These are phyloP conservation scores for Colletotrichum godetiae DNA, from an alignment of 2,329 filamentous ascomycete species.

Conservation along the genomic window DNA sequence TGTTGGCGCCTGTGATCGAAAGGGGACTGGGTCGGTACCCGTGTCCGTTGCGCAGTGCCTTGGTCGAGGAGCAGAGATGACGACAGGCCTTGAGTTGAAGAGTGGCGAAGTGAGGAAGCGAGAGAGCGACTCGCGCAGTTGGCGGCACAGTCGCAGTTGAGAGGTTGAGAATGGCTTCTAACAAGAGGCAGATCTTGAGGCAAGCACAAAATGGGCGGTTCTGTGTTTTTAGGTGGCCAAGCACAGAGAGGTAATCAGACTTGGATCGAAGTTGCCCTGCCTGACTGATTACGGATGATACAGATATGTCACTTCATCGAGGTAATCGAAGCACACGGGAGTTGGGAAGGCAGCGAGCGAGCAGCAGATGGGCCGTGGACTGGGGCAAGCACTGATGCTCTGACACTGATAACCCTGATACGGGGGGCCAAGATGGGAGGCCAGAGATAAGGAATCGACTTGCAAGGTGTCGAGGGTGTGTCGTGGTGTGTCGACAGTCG, in stretches of 20 bases:
- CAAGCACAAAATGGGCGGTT: background rate
- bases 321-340: background rate
- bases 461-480: background rate
- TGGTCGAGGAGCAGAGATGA: slow-evolving; percentile 6
- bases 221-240: slow-evolving; percentile 19
- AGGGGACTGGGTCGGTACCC: background rate
- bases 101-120: background rate
- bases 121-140: background rate
- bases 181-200: background rate
- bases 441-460: slow-evolving; percentile 9
- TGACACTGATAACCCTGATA: slow-evolving; percentile 4
- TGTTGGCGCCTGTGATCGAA: background rate
- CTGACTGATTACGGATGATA: slow-evolving; percentile 3
- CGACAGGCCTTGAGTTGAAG: background rate
- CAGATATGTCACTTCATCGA: slow-evolving; percentile 11
- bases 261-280: background rate
- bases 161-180: background rate
- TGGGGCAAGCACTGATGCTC: background rate
- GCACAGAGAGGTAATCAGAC: background rate
- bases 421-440: slow-evolving; percentile 9
- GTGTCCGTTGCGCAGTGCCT: background rate
- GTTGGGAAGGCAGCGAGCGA: background rate
- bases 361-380: background rate
- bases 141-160: background rate
- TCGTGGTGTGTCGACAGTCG: background rate